Conservation (phyloP, 441 rosid genomes). For the Dalechampia spathulata region DNA sequence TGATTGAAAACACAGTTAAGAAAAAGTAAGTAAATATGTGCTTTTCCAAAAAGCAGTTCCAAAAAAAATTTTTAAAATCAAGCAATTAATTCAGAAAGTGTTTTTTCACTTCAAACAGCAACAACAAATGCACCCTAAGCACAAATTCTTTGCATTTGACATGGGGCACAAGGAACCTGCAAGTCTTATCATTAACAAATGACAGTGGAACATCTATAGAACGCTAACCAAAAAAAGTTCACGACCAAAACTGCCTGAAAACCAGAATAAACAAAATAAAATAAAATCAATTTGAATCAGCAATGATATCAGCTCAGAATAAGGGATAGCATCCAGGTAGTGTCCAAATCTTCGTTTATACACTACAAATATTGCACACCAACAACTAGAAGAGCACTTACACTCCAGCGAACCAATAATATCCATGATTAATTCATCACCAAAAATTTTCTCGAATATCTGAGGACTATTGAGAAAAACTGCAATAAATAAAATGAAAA, state of each 20-base stretch:
- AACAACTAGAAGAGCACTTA: constrained; percentile 35
- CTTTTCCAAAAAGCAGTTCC: too few species aligned
- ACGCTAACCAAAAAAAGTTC: background rate
- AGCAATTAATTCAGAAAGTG: too few species aligned
- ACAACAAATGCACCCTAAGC: too few species aligned
- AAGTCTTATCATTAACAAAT: background rate
- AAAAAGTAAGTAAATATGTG: too few species aligned
- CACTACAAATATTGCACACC: background rate
- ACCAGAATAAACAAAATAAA: background rate
- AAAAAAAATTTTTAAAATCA: too few species aligned
- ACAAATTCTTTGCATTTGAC: background rate
- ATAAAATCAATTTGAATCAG: background rate
- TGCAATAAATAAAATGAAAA: constrained; percentile 30
- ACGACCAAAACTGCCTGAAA: constrained; percentile 1
- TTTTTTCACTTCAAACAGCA: too few species aligned
- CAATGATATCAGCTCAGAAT: too few species aligned
- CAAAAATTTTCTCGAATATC: constrained; percentile 84
- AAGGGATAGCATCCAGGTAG: background rate
- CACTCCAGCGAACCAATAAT: constrained; percentile 96
- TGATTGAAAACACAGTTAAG: too few species aligned
- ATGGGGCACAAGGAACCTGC: background rate
- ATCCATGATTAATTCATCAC: constrained; percentile 93
- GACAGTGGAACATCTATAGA: constrained; percentile 3
- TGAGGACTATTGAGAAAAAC: constrained; percentile 92
- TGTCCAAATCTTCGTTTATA: constrained; percentile 1